Evolutionary conservation across 129 eudicot genomes (phyloP), one percentile per base, ranked within the genome.

Genomic region (Lactuca sativa): DNA sequence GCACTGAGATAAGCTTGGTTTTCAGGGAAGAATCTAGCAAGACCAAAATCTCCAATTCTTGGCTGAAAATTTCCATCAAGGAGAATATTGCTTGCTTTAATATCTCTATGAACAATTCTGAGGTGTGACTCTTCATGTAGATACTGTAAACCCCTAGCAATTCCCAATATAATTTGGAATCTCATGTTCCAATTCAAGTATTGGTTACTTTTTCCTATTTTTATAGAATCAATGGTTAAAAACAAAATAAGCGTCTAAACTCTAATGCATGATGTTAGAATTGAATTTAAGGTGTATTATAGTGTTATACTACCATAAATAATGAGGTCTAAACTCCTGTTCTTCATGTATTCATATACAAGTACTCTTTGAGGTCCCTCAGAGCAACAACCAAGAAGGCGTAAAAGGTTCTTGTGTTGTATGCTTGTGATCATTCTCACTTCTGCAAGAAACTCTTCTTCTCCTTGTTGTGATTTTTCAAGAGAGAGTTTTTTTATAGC

Each of bases 1-100:
- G 91, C 82, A 76, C 96, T 88, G 59, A 88, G 87, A 83, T 85
- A 85, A 49, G 91, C 77, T 70, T 88, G 89, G 73, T 83, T 91
- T 69, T 88, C 89, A 6, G 91, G 91, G 82, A 88, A 88, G 80
- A 88, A 88, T 74, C 86, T 76, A 33, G 96, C 96, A 30, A 88
- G 77, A 70, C 96, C 91, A 74, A 88, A 88, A 67, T 88, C 96
- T 25, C 96, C 88, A 10, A 88, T 88, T 76, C 80, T 78, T 53
- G 96, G 91, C 34, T 83, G 85, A 69, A 85, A 88, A 68, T 85
- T 88, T 0, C 80, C 86, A 63, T 85, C 96, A 16, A 85, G 78
- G 58, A 85, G 86, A 69, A 88, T 85, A 76, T 88, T 88, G 54
- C 87, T 85, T 10, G 96, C 96, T 81, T 88, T 88, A 54, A 88